Percentiles rank a stretch among this genome's conserved stretches.
Conservation (phyloP, 2,329 filamentous ascomycete genomes). For the Paraconiothyrium sp. region DNA sequence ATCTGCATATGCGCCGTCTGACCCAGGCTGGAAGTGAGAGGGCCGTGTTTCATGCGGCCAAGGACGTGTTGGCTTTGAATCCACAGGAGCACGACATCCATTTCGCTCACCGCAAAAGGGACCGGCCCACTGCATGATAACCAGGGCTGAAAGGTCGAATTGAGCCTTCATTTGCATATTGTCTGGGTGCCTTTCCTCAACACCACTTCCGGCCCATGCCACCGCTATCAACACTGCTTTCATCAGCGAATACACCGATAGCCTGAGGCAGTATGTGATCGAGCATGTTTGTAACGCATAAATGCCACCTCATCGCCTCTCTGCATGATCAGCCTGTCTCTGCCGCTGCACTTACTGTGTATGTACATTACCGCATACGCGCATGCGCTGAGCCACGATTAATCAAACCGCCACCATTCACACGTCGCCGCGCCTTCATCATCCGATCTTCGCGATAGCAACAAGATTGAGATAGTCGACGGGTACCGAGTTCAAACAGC, state of each 20-base stretch:
- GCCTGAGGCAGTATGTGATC: background rate
- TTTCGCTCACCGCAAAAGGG: background rate
- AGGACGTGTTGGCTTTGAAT: background rate
- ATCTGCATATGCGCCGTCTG: background rate
- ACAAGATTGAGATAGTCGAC: background rate
- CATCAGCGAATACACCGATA: background rate
- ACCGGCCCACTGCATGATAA: conserved; percentile 4
- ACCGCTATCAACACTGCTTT: no score
- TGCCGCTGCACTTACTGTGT: background rate
- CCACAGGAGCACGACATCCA: conserved; percentile 12
- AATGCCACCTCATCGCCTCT: background rate
- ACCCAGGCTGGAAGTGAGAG: conserved; percentile 4
- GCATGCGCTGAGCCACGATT: conserved; percentile 7
- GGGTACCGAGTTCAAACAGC: background rate
- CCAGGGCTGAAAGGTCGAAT: background rate
- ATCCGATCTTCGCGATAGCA: background rate
- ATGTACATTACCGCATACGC: conserved; percentile 4
- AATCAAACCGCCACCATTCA: background rate
- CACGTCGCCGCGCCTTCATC: background rate
- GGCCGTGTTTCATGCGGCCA: conserved; percentile 24
- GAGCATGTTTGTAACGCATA: background rate
- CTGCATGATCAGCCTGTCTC: background rate
- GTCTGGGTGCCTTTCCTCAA: background rate
- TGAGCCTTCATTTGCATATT: background rate
- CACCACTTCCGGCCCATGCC: background rate